phyloP scores from a whole-genome alignment of 73 alveolate species.

The Tetrahymena thermophila region DNA sequence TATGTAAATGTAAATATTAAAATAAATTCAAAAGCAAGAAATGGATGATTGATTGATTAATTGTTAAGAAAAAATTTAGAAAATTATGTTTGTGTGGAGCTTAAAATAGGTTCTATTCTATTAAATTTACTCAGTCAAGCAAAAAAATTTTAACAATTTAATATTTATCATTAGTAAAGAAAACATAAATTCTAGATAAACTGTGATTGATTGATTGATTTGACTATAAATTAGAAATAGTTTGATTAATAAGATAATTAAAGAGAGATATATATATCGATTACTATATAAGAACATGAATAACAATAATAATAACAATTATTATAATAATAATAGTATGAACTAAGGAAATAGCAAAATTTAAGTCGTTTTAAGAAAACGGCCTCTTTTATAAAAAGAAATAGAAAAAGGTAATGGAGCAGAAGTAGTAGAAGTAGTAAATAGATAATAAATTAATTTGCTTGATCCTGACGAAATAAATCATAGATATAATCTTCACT shows the following conservation, averaged over 20 bases:
- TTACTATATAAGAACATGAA: not conserved
- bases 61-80: not conserved
- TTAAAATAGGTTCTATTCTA: not conserved
- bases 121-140: not conserved
- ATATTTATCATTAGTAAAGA: not conserved
- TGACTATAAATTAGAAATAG: not conserved
- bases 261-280: not conserved
- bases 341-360: not conserved
- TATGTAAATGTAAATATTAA: not conserved
- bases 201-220: too few species aligned
- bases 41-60: not conserved
- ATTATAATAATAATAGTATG: not conserved
- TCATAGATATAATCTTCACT: constrained; percentile 8
- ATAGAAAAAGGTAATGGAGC: not conserved
- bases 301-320: not conserved
- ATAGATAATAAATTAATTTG: not conserved
- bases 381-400: not conserved
- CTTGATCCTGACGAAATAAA: not conserved
- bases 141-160: too few species aligned
- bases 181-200: not conserved
- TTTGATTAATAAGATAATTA: not conserved
- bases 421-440: not conserved
- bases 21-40: not conserved
- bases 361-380: not conserved
- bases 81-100: not conserved